Evolutionary conservation across 2,329 filamentous ascomycete species (phyloP).

Genomic region (Cordyceps fumosorosea): DNA sequence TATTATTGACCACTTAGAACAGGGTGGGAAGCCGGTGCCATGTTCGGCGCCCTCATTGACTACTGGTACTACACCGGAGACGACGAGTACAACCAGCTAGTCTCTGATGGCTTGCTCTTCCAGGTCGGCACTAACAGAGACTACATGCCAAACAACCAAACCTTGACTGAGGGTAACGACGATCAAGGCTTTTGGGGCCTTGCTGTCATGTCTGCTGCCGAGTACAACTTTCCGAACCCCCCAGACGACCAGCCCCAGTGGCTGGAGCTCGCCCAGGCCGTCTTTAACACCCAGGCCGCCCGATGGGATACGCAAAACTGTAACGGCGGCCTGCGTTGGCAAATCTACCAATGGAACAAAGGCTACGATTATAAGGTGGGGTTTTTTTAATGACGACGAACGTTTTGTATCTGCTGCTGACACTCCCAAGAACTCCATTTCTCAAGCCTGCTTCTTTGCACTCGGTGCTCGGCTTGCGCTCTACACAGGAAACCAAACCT

Average conservation of each 20-base stretch:
- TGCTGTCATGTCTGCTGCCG: conserved; percentile 70
- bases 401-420: not conserved
- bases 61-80: conserved; percentile 69
- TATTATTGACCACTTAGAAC: not conserved
- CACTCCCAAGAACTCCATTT: conserved; percentile 47
- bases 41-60: conserved; percentile 65
- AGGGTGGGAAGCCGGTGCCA: conserved; percentile 66
- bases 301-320: conserved; percentile 67
- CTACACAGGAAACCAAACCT: conserved; percentile 72
- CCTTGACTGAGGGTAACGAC: conserved; percentile 58
- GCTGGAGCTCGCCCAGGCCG: conserved; percentile 67
- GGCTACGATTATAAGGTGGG: conserved; percentile 64
- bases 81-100: conserved; percentile 54
- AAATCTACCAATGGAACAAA: conserved; percentile 76
- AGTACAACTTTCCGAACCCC: conserved; percentile 68
- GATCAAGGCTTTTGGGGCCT: conserved; percentile 84
- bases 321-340: conserved; percentile 73
- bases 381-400: not conserved
- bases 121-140: conserved; percentile 54
- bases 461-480: conserved; percentile 61
- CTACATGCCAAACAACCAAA: conserved; percentile 63
- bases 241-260: conserved; percentile 56
- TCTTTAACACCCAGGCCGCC: conserved; percentile 71
- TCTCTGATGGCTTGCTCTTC: conserved; percentile 51
- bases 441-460: conserved; percentile 57